Conservation (phyloP, 2,329 filamentous ascomycete species). For the Neonectria faginata region DNA sequence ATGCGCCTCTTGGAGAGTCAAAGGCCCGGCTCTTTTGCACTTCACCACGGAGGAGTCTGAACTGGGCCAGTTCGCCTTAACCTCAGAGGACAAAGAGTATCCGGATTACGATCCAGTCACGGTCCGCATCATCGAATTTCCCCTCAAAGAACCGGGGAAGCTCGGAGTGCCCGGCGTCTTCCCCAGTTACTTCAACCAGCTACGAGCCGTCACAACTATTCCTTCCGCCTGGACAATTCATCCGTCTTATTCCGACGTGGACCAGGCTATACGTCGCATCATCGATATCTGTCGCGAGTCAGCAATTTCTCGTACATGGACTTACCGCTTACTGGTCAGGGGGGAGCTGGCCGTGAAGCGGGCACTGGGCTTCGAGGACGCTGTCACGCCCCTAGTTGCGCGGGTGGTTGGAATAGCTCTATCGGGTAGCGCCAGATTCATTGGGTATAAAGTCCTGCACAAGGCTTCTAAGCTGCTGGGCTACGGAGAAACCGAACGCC, state of each 20-base stretch:
- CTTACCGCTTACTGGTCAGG: not conserved
- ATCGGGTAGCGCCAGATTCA: not conserved
- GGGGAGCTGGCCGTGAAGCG: not conserved
- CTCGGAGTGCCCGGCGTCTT: constrained; percentile 6
- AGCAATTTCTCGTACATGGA: not conserved
- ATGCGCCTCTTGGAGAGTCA: constrained; percentile 13
- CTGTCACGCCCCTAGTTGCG: not conserved
- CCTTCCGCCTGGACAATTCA: constrained; percentile 1
- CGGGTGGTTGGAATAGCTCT: not conserved
- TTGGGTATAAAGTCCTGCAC: not conserved
- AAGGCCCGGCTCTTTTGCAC: constrained; percentile 21
- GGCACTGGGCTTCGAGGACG: not conserved
- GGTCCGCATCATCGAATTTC: constrained; percentile 21
- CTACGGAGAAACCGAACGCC: not conserved
- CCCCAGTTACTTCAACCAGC: constrained; percentile 21
- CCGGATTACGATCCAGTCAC: constrained; percentile 5
- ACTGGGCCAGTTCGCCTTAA: not conserved
- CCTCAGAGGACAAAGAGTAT: not conserved
- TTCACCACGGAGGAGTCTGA: constrained; percentile 17
- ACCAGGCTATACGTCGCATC: not conserved
- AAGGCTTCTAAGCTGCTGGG: not conserved
- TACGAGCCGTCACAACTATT: constrained; percentile 7
- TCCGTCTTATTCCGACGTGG: not conserved
- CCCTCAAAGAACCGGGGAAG: not conserved
- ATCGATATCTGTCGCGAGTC: not conserved